These are phyloP conservation scores for Starmerella cellae DNA, from an alignment of 805 yeast genomes.

Conservation along the genomic window DNA sequence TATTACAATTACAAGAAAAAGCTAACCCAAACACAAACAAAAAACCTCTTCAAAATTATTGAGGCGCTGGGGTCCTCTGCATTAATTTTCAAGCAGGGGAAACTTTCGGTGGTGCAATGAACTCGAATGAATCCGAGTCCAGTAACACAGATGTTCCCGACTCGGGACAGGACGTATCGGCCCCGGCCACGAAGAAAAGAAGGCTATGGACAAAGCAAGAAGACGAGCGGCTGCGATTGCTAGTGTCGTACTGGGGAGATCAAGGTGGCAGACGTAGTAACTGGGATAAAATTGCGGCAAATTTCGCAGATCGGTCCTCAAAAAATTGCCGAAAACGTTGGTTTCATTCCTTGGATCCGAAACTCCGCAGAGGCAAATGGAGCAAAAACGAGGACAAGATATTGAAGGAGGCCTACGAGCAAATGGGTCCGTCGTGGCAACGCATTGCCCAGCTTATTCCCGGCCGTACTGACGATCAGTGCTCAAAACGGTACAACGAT, in stretches of 20 bases:
- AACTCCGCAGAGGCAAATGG: constrained; percentile 75
- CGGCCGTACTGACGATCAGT: constrained; percentile 89
- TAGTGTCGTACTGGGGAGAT: constrained; percentile 32
- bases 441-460: constrained; percentile 61
- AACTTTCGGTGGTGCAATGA: background rate
- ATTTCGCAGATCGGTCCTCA: constrained; percentile 40
- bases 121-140: constrained; percentile 4
- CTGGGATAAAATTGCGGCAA: constrained; percentile 30
- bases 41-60: too few species aligned
- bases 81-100: too few species aligned
- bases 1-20: too few species aligned
- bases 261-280: constrained; percentile 36
- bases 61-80: too few species aligned
- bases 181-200: constrained; percentile 12
- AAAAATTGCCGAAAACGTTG: constrained; percentile 82
- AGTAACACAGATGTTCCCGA: background rate
- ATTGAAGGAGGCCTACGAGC: constrained; percentile 48
- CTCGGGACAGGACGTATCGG: background rate
- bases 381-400: constrained; percentile 62
- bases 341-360: constrained; percentile 76
- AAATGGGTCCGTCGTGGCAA: constrained; percentile 75
- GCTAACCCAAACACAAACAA: too few species aligned
- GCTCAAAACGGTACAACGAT: constrained; percentile 81
- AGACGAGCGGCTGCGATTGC: constrained; percentile 40
- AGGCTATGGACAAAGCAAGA: constrained; percentile 59